Percentiles rank a stretch among this genome's conserved stretches.
Evolutionary conservation across 148 eudicot species (phyloP).

Genomic region (Selenicereus undatus): DNA sequence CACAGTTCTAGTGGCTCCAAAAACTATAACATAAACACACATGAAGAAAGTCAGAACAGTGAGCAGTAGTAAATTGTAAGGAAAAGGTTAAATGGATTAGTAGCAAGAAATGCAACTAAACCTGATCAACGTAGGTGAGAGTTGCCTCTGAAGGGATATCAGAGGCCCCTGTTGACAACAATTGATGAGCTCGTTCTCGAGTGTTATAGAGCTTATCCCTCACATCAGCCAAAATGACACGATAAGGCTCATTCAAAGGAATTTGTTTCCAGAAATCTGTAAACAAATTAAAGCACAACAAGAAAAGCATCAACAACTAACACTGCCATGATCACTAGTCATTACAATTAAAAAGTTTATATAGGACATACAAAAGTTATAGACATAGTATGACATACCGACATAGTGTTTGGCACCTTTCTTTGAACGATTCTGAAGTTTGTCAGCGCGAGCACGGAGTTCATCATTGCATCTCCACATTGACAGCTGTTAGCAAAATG

Average conservation of each 20-base stretch:
- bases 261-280: conserved; percentile 87
- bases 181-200: conserved; percentile 74
- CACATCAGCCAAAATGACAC: conserved; percentile 84
- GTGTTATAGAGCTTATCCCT: conserved; percentile 81
- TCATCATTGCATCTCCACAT: conserved; percentile 96
- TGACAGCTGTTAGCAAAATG: conserved; percentile 49
- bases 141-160: conserved; percentile 68
- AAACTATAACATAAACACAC: conserved; percentile 38
- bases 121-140: conserved; percentile 68
- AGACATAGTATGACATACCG: conserved; percentile 37
- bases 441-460: conserved; percentile 68
- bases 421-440: conserved; percentile 58
- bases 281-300: conserved; percentile 10
- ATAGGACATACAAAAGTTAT: background rate
- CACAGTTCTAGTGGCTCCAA: conserved; percentile 96
- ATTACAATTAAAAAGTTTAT: background rate
- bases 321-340: background rate
- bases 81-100: background rate
- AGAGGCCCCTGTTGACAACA: conserved; percentile 55
- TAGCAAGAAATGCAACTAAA: conserved; percentile 11
- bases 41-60: background rate
- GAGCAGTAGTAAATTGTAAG: background rate
- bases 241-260: conserved; percentile 84
- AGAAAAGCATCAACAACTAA: conserved; percentile 3
- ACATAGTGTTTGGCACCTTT: conserved; percentile 84